phyloP scores from a whole-genome alignment of 2,329 filamentous ascomycete genomes.

The Fusarium vanettenii region DNA sequence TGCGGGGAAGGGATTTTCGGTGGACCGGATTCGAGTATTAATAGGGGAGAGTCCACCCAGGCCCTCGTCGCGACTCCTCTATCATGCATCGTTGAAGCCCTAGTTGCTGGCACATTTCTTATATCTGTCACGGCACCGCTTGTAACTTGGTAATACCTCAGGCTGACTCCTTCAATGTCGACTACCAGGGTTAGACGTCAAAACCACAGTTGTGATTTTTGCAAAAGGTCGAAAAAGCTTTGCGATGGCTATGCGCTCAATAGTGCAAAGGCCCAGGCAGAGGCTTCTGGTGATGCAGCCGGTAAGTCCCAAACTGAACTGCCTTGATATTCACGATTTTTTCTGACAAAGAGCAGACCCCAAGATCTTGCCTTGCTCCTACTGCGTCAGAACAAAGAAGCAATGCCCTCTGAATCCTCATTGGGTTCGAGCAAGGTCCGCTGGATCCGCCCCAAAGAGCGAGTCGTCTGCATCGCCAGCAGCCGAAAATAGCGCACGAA shows the following conservation, averaged over 20 bases:
- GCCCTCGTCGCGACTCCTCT: background rate
- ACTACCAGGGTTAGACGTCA: slow-evolving; percentile 27
- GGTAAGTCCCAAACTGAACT: background rate
- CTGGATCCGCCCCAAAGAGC: background rate
- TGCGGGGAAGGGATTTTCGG: slow-evolving; percentile 12
- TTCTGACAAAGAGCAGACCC: background rate
- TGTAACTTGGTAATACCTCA: background rate
- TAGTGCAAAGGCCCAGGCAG: background rate
- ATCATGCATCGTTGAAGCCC: background rate
- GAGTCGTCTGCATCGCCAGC: background rate
- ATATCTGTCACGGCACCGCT: background rate
- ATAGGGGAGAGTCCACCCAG: slow-evolving; percentile 8
- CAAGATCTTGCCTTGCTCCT: slow-evolving; percentile 40
- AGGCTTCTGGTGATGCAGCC: background rate
- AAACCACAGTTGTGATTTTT: slow-evolving; percentile 42
- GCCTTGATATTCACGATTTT: background rate
- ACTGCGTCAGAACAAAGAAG: slow-evolving; percentile 46
- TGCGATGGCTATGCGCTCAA: slow-evolving; percentile 41
- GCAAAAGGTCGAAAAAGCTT: slow-evolving; percentile 41
- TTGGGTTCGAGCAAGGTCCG: slow-evolving; percentile 31
- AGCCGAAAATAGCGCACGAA: background rate
- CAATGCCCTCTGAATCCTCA: slow-evolving; percentile 42
- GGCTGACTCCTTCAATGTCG: slow-evolving; percentile 8
- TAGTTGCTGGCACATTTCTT: background rate
- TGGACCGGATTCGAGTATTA: slow-evolving; percentile 15